phyloP scores from a whole-genome alignment of 176 grass and related monocot species.

The Avena sativa region DNA sequence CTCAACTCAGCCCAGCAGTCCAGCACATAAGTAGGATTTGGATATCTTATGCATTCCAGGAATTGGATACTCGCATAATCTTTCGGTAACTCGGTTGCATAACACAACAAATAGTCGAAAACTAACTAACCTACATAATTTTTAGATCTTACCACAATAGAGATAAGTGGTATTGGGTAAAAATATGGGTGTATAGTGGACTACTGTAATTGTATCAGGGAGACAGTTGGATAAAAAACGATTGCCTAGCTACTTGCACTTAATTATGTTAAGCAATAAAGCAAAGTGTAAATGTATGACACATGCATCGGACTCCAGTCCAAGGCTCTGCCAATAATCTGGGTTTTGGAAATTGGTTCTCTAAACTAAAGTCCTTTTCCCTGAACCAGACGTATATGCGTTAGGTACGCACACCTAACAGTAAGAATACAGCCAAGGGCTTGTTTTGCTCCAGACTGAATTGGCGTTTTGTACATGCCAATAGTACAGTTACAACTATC shows the following conservation, averaged over 20 bases:
- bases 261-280: neutral
- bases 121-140: neutral
- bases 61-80: no score
- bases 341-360: conserved; percentile 7
- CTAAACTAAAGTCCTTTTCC: conserved; percentile 35
- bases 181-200: neutral
- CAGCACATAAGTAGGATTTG: no score
- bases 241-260: neutral
- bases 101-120: no score
- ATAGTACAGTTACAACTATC: neutral
- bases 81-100: no score
- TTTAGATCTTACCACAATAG: neutral
- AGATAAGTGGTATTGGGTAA: neutral
- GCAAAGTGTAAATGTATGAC: neutral
- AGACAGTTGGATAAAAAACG: neutral
- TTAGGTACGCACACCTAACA: conserved; percentile 49
- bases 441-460: conserved; percentile 12
- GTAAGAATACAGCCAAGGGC: conserved; percentile 34
- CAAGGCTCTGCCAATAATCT: neutral
- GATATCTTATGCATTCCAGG: no score
- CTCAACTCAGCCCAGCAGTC: no score
- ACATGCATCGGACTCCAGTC: neutral
- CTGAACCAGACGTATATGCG: conserved; percentile 4
- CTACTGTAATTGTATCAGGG: no score
- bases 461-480: conserved; percentile 40